Conservation (phyloP, 805 yeast species). For the Cyberlindnera mrakii region DNA sequence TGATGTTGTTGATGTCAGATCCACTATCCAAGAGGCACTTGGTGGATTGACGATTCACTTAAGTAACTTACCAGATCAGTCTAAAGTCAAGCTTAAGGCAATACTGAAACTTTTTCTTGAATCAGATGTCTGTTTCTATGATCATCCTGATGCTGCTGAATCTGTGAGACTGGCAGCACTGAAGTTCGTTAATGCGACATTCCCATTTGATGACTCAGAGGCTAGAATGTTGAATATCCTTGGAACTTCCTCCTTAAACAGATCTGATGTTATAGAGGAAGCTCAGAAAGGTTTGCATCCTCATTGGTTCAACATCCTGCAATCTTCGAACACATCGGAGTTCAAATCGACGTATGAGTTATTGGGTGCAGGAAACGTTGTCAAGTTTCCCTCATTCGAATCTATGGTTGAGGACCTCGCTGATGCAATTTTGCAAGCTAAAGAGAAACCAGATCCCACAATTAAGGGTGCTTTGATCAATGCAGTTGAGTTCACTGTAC, state of each 20-base stretch:
- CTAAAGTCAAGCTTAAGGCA: constrained; percentile 37
- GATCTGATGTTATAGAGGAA: constrained; percentile 75
- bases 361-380: constrained; percentile 32
- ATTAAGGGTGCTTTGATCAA: constrained; percentile 29
- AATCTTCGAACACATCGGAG: constrained; percentile 38
- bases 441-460: constrained; percentile 21
- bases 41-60: constrained; percentile 51
- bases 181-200: constrained; percentile 57
- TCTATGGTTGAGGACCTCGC: constrained; percentile 30
- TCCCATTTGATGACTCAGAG: constrained; percentile 59
- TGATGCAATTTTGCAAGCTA: constrained; percentile 20
- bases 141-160: constrained; percentile 31
- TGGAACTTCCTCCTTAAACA: constrained; percentile 52
- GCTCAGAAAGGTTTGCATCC: constrained; percentile 79
- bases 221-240: constrained; percentile 63
- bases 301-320: constrained; percentile 59
- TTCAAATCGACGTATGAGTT: constrained; percentile 39
- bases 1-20: constrained; percentile 56
- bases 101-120: constrained; percentile 31
- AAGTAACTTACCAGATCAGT: constrained; percentile 29
- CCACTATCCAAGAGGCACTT: constrained; percentile 67
- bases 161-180: constrained; percentile 58
- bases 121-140: constrained; percentile 26
- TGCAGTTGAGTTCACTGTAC: constrained; percentile 49
- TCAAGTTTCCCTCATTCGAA: constrained; percentile 51